Percentiles rank a stretch among this genome's conserved stretches.
Conservation (phyloP, 495 filamentous ascomycete genomes). For the Podospora comata region DNA sequence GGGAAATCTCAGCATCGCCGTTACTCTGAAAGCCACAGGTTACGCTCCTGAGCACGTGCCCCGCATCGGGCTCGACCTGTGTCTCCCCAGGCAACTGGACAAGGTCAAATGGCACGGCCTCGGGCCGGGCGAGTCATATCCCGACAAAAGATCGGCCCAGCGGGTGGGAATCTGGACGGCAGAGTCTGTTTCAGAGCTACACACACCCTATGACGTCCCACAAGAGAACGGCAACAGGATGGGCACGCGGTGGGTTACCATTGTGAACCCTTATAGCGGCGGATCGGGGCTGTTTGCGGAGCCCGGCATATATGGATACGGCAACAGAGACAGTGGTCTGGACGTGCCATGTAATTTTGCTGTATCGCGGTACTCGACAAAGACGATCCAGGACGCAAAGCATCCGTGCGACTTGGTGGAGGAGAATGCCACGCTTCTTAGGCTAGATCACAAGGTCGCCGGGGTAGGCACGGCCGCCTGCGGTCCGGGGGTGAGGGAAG, state of each 20-base stretch:
- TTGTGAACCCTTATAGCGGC: constrained; percentile 27
- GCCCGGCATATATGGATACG: neutral
- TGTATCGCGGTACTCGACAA: constrained; percentile 48
- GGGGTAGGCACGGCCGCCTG: constrained; percentile 61
- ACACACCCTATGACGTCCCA: constrained; percentile 58
- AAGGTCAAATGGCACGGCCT: constrained; percentile 56
- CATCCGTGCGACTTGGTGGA: constrained; percentile 58
- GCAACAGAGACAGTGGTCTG: neutral
- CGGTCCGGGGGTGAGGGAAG: constrained; percentile 55
- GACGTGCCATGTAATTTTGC: constrained; percentile 49
- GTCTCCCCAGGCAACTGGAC: constrained; percentile 39
- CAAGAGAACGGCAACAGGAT: constrained; percentile 64
- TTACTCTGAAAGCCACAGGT: constrained; percentile 38
- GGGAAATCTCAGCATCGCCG: constrained; percentile 43
- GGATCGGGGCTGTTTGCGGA: constrained; percentile 3
- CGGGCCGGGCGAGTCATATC: constrained; percentile 62
- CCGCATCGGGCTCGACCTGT: constrained; percentile 52
- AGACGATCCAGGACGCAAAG: constrained; percentile 50
- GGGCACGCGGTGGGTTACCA: constrained; percentile 53
- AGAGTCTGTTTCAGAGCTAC: constrained; percentile 43
- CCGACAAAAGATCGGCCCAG: constrained; percentile 58
- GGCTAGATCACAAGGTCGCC: constrained; percentile 54
- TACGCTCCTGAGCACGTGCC: constrained; percentile 48
- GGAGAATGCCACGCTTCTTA: constrained; percentile 49
- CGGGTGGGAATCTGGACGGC: constrained; percentile 49